phyloP scores from a whole-genome alignment of 2,329 filamentous ascomycete genomes.

The Endoconidiophora polonica region DNA sequence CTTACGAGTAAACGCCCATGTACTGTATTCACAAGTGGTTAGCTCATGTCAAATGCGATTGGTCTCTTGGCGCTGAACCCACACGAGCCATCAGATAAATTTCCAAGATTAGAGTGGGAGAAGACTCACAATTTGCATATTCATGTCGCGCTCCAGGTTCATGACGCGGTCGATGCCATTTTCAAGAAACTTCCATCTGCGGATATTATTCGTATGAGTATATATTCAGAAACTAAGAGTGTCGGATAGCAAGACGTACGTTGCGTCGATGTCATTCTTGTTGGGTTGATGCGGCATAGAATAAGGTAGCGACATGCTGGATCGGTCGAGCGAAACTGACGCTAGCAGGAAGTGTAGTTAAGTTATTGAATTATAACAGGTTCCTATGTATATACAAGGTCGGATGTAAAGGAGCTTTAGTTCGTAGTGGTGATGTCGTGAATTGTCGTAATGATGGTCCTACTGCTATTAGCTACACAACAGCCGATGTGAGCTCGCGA shows the following conservation, averaged over 20 bases:
- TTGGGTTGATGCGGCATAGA: slow-evolving; percentile 42
- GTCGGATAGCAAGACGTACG: slow-evolving; percentile 20
- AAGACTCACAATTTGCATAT: slow-evolving; percentile 61
- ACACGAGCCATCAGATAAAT: background rate
- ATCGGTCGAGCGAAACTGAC: background rate
- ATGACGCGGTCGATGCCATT: slow-evolving; percentile 83
- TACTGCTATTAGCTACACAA: background rate
- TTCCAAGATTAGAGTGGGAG: background rate
- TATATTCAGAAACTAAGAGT: background rate
- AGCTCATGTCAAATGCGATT: background rate
- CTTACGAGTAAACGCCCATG: slow-evolving; percentile 87
- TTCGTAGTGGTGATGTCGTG: no score
- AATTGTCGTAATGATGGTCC: no score
- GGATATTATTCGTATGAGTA: background rate
- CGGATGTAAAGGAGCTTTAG: background rate
- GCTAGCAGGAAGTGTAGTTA: background rate
- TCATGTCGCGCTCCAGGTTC: slow-evolving; percentile 79
- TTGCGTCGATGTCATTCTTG: slow-evolving; percentile 41
- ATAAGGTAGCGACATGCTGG: slow-evolving; percentile 16
- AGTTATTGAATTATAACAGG: background rate
- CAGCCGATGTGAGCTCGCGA: background rate
- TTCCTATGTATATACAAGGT: background rate
- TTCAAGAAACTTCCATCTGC: slow-evolving; percentile 79
- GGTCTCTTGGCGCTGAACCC: background rate
- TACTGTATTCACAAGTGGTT: slow-evolving; percentile 37